Percentiles rank a stretch among this genome's conserved stretches.
Evolutionary conservation across 495 filamentous ascomycete species (phyloP).

Genomic region (Penicillium coffeae): DNA sequence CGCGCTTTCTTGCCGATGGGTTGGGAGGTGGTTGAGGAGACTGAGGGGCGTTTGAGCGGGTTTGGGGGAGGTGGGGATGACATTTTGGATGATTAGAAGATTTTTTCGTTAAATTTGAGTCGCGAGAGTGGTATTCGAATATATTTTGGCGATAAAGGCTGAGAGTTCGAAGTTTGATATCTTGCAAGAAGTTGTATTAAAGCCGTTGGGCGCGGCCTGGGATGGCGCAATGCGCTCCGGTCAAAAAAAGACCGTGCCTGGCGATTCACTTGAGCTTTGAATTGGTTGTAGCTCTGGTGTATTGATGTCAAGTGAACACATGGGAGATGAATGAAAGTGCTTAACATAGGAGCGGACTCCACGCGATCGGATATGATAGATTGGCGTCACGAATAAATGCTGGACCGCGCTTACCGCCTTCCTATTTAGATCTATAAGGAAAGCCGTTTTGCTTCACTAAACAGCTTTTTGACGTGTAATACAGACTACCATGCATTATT

Average conservation of each 20-base stretch:
- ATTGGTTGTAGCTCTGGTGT: too few relatives aligned
- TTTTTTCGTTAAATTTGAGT: neutral
- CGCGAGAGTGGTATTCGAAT: neutral
- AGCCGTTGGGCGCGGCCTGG: neutral
- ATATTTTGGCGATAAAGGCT: neutral
- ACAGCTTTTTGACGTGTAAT: too few relatives aligned
- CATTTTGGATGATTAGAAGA: conserved; percentile 26
- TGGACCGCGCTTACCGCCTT: too few relatives aligned
- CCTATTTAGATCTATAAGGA: neutral
- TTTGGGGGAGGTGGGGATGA: conserved; percentile 45
- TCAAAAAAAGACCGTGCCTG: neutral
- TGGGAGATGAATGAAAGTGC: too few relatives aligned
- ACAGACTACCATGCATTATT: too few relatives aligned
- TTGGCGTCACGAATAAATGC: too few relatives aligned
- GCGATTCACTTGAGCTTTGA: too few relatives aligned
- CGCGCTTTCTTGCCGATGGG: conserved; percentile 30
- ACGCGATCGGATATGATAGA: neutral
- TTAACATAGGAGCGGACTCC: neutral
- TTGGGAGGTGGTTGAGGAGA: conserved; percentile 38
- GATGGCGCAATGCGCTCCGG: neutral
- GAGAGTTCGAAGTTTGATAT: neutral
- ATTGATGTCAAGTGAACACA: too few relatives aligned
- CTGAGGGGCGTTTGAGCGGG: conserved; percentile 43
- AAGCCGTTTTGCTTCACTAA: too few relatives aligned
- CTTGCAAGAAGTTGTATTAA: neutral